Conservation (phyloP, 148 eudicot species). For the Vaccinium darrowii region DNA sequence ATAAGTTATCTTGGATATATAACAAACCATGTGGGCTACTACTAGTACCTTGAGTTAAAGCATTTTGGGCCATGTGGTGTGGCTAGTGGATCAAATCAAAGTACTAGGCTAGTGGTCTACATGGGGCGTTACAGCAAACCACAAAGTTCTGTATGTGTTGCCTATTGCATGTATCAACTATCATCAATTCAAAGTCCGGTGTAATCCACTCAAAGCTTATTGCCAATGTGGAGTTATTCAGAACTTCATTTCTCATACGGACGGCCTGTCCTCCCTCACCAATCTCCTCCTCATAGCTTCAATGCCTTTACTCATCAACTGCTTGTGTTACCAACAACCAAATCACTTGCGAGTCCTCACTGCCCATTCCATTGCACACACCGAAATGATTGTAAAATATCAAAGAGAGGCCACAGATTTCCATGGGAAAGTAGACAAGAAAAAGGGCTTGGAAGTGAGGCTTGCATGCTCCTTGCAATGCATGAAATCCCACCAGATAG, state of each 20-base stretch:
- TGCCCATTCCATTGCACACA: constrained; percentile 28
- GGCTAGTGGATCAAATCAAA: no score
- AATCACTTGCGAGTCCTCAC: constrained; percentile 30
- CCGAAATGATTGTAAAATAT: neutral
- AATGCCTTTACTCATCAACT: constrained; percentile 30
- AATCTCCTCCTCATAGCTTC: constrained; percentile 11
- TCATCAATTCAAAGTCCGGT: no score
- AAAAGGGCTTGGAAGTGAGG: constrained; percentile 36
- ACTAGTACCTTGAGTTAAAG: no score
- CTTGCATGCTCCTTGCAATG: constrained; percentile 28
- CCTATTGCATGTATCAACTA: no score
- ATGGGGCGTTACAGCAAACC: no score
- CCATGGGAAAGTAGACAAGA: constrained; percentile 25
- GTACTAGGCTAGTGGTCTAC: no score
- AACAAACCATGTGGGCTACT: no score
- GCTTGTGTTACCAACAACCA: constrained; percentile 33
- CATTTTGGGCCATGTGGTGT: no score
- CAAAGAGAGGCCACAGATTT: constrained; percentile 28
- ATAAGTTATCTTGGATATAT: no score
- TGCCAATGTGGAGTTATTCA: no score
- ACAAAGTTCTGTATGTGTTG: no score
- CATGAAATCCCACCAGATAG: constrained; percentile 29
- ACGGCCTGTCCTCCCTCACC: neutral
- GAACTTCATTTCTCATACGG: neutral
- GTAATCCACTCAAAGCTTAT: no score